Base-by-base conservation (phyloP, 768 basidiomycete species). In the Rhizopogon roseolus region DNA sequence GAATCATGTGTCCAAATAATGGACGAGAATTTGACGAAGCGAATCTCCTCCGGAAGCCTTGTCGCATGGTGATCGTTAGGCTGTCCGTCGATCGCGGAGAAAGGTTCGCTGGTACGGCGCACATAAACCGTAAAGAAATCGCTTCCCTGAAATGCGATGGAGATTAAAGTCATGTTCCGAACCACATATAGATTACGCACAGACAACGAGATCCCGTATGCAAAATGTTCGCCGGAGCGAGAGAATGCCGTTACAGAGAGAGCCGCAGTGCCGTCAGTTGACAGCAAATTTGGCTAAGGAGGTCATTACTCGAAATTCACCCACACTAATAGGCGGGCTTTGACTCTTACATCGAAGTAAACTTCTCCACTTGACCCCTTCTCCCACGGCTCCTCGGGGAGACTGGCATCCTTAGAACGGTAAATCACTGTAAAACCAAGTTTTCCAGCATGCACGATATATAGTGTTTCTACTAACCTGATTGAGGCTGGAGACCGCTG, bases 1-100 rank as follows among this genome's bases (percentile, higher is more conserved):
- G 82, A 85, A 67, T 92, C 88, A 52, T 82, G 80, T 4, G 84
- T 84, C 91, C 90, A 93, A 27, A 75, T 73, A 41, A 91, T 76
- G 10, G 73, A 68, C 0, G 85, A 86, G 68, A 90, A 91, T 65
- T 93, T 93, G 57, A 89, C 86, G 63, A 80, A 86, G 52, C 84
- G 78, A 50, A 92, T 69, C 55, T 84, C 84, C 42, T 93, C 90
- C 4, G 73, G 58, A 37, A 90, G 75, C 41, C 83, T 74, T 36
- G 72, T 73, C 17, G 77, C 72, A 58, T 84, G 76, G 49, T 78
- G 74, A 7, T 73, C 72, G n/a, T 64, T 61, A 27, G 54, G 61
- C 50, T 72, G 64, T 37, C 71, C 73, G 1, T 75, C 71, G 5
- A 69, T 65, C 7, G 69, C 52, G 13, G 73, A 71, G 55, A 90